Conservation (phyloP, 2,329 filamentous ascomycete species). For the Botrytis medusae region DNA sequence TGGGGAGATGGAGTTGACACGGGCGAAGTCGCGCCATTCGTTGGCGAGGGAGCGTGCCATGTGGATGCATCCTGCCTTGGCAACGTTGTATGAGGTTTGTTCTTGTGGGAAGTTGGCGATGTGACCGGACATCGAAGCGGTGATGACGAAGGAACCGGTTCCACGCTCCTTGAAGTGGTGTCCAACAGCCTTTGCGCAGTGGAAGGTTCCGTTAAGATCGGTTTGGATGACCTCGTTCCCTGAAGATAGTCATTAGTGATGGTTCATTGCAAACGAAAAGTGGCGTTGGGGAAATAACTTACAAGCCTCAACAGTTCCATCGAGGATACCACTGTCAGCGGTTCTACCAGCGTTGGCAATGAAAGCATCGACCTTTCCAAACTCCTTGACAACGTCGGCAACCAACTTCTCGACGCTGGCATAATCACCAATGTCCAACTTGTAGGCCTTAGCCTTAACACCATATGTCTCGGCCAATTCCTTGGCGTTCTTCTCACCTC, state of each 20-base stretch:
- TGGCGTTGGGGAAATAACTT: background rate
- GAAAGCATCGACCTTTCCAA: conserved; percentile 67
- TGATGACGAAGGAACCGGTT: conserved; percentile 65
- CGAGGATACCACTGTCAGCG: conserved; percentile 66
- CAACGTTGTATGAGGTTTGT: conserved; percentile 64
- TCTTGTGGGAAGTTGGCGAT: conserved; percentile 61
- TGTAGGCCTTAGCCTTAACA: conserved; percentile 67
- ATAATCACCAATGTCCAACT: conserved; percentile 60
- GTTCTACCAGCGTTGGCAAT: conserved; percentile 71
- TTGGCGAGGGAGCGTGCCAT: conserved; percentile 63
- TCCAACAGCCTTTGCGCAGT: conserved; percentile 68
- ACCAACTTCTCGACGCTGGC: conserved; percentile 53
- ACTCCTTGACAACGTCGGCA: conserved; percentile 63
- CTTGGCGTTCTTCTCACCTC: conserved; percentile 65
- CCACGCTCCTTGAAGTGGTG: conserved; percentile 66
- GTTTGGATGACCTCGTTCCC: conserved; percentile 61
- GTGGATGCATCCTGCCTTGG: conserved; percentile 67
- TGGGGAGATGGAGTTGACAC: conserved; percentile 67
- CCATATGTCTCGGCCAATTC: conserved; percentile 60
- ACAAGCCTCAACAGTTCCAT: conserved; percentile 65
- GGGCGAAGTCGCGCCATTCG: conserved; percentile 68
- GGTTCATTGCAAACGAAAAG: background rate
- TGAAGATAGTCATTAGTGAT: background rate
- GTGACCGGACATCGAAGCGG: conserved; percentile 60
- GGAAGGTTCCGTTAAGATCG: conserved; percentile 64